Conservation (phyloP, 2,329 filamentous ascomycete species). For the Beauveria asiatica region DNA sequence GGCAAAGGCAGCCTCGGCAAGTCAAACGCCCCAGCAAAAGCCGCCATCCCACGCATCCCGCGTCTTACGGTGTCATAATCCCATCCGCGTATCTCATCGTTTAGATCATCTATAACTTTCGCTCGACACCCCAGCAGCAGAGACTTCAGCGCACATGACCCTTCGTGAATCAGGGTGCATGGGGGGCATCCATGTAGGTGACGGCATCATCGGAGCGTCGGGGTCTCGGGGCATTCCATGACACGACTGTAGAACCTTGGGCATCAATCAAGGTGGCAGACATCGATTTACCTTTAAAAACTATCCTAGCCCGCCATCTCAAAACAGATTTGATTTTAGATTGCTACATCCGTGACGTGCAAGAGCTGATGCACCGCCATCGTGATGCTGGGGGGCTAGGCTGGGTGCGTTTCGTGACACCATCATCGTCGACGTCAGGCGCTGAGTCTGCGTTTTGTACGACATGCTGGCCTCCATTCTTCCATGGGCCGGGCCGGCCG, state of each 20-base stretch:
- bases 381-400: neutral
- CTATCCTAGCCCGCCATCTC: neutral
- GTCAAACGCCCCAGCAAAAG: too few species aligned
- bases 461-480: too few species aligned
- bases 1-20: too few species aligned
- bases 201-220: neutral
- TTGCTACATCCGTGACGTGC: neutral
- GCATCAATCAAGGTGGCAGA: neutral
- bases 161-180: neutral
- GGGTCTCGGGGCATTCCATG: neutral
- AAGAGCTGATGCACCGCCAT: neutral
- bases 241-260: neutral
- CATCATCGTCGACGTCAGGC: constrained; percentile 3
- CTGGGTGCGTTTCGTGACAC: neutral
- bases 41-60: too few species aligned
- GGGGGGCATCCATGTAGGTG: neutral
- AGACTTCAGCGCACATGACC: neutral
- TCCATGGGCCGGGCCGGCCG: too few species aligned
- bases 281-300: neutral
- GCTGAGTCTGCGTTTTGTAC: neutral
- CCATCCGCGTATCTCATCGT: neutral
- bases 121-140: too few species aligned
- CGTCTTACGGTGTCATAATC: too few species aligned
- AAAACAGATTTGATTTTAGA: neutral
- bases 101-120: too few species aligned